Conservation (phyloP, 1,139 yeast genomes). For the Diutina mesorugosa region DNA sequence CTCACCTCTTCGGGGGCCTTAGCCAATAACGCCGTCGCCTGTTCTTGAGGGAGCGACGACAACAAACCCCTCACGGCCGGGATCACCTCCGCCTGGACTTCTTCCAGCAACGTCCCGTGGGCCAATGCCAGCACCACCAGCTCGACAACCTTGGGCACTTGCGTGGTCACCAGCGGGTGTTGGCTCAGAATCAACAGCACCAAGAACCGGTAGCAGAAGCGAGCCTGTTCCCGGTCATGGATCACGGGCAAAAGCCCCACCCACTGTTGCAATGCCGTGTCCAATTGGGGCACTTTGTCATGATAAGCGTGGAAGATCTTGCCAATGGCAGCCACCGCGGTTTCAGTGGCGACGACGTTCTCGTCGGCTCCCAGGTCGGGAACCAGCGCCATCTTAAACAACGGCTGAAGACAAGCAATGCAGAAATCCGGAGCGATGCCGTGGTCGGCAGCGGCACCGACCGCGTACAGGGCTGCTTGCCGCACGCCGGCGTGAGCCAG, state of each 20-base stretch:
- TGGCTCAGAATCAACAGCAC: conserved; percentile 58
- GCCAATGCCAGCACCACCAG: conserved; percentile 67
- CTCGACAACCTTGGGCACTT: conserved; percentile 57
- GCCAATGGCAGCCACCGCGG: conserved; percentile 72
- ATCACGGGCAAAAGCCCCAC: conserved; percentile 67
- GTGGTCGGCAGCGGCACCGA: conserved; percentile 77
- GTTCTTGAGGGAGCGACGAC: conserved; percentile 39
- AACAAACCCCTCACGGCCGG: conserved; percentile 42
- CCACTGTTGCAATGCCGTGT: conserved; percentile 64
- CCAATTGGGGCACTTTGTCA: conserved; percentile 44
- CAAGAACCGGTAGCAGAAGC: conserved; percentile 71
- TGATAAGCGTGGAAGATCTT: conserved; percentile 56
- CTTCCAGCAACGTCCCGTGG: conserved; percentile 56
- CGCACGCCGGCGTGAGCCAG: conserved; percentile 65
- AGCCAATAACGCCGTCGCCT: conserved; percentile 52
- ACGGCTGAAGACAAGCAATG: conserved; percentile 55
- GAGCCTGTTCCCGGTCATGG: conserved; percentile 83
- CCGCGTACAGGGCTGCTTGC: conserved; percentile 76
- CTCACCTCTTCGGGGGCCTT: neutral
- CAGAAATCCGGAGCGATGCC: conserved; percentile 58
- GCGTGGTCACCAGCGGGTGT: conserved; percentile 47
- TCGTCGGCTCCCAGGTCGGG: conserved; percentile 87
- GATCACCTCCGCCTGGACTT: conserved; percentile 54
- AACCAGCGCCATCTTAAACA: conserved; percentile 59
- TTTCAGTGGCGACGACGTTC: conserved; percentile 78